Percentiles rank a stretch among this genome's conserved stretches.
Evolutionary conservation across 495 filamentous ascomycete genomes (phyloP).

Genomic region (Clavariopsis aquatica): DNA sequence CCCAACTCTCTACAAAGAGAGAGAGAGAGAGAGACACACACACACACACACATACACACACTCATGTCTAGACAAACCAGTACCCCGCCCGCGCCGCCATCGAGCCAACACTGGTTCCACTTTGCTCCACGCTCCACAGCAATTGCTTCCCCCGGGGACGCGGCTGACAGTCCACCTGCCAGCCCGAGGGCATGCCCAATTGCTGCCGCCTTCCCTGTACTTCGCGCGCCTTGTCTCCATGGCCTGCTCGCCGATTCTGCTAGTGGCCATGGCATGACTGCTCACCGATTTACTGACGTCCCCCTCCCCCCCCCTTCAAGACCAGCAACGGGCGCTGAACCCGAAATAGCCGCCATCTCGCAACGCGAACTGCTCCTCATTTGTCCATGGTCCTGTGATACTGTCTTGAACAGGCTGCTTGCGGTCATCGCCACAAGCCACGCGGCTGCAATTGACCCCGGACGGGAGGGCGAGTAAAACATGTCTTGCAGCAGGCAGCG

Average conservation of each 20-base stretch:
- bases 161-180: not conserved
- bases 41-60: not conserved
- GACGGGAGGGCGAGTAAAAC: slow-evolving; percentile 32
- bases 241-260: too few relatives aligned
- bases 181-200: slow-evolving; percentile 9
- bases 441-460: slow-evolving; percentile 36
- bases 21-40: too few relatives aligned
- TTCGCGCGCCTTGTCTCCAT: too few relatives aligned
- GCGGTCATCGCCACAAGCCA: slow-evolving; percentile 35
- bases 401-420: slow-evolving; percentile 2
- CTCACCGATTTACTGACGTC: not conserved
- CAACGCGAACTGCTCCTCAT: slow-evolving; percentile 25
- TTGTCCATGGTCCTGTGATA: slow-evolving; percentile 37
- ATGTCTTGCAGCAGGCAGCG: slow-evolving; percentile 34
- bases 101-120: slow-evolving; percentile 26
- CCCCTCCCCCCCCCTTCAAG: not conserved
- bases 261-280: slow-evolving; percentile 1
- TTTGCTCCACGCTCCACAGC: slow-evolving; percentile 25
- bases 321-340: not conserved
- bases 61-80: too few relatives aligned
- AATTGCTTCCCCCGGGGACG: slow-evolving; percentile 2
- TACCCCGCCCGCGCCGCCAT: slow-evolving; percentile 29
- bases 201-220: slow-evolving; percentile 17
- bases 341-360: slow-evolving; percentile 36
- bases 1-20: too few relatives aligned